Conservation (phyloP, 148 eudicot genomes). For the Vaccinium darrowii region DNA sequence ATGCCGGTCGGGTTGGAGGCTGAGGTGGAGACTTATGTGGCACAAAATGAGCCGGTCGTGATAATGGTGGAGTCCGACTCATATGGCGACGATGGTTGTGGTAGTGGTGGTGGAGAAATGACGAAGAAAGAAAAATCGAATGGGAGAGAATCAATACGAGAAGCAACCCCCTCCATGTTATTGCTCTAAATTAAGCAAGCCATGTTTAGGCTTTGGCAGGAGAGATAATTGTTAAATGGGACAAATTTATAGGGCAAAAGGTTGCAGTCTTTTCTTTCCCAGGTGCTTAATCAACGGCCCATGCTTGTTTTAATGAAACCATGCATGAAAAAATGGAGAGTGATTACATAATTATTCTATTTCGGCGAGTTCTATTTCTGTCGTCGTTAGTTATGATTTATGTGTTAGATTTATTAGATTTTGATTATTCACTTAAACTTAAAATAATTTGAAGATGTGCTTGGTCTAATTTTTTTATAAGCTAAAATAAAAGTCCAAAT, state of each 20-base stretch:
- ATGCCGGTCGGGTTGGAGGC: slow-evolving; percentile 26
- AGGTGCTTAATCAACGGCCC: not conserved
- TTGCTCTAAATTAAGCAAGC: not conserved
- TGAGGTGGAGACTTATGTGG: not conserved
- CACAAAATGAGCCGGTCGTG: not conserved
- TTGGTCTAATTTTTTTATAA: too few species aligned
- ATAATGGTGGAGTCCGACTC: not conserved
- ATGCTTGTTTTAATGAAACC: not conserved
- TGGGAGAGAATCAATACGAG: slow-evolving; percentile 6
- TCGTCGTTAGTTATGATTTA: too few species aligned
- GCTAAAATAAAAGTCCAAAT: too few species aligned
- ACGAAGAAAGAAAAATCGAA: not conserved
- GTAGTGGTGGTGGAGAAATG: not conserved
- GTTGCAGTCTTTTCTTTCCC: not conserved
- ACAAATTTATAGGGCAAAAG: not conserved
- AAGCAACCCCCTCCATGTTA: not conserved
- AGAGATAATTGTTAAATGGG: not conserved
- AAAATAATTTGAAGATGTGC: too few species aligned
- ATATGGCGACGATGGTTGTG: not conserved
- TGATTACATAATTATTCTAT: too few species aligned
- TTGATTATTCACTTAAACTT: too few species aligned
- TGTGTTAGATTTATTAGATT: too few species aligned
- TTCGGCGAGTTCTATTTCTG: too few species aligned
- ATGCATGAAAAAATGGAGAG: too few species aligned
- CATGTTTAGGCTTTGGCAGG: not conserved